Conservation (phyloP, 139 green algal genomes). For the Tetratostichococcus sp. region DNA sequence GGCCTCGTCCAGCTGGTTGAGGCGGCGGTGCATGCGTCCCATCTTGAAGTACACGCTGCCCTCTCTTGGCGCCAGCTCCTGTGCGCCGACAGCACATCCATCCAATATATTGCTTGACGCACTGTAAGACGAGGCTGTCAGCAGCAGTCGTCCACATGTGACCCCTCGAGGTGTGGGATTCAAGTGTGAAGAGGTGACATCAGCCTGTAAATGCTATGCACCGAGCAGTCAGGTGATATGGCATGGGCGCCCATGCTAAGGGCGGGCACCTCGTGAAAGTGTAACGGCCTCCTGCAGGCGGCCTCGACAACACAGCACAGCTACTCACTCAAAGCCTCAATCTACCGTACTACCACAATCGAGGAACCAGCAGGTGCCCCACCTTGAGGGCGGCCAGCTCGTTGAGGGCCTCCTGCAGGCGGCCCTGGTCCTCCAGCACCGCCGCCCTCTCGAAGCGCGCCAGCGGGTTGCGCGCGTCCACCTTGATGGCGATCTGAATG, state of each 20-base stretch:
- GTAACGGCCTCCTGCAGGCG: no score
- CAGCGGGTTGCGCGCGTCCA: conserved; percentile 86
- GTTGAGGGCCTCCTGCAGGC: conserved; percentile 56
- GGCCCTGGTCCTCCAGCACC: conserved; percentile 69
- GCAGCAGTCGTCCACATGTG: no score
- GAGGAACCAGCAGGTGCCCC: neutral
- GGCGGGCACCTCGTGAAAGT: no score
- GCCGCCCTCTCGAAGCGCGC: conserved; percentile 81
- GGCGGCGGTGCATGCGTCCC: conserved; percentile 75
- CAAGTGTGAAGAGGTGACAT: no score
- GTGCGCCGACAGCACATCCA: neutral
- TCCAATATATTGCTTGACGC: neutral
- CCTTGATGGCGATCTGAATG: conserved; percentile 56
- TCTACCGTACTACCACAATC: neutral
- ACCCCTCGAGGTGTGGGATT: no score
- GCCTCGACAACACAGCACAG: no score
- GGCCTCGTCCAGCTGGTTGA: conserved; percentile 22
- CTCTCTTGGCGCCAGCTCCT: conserved; percentile 80
- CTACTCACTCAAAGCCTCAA: no score
- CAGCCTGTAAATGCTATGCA: no score
- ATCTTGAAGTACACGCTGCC: conserved; percentile 86
- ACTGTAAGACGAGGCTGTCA: no score
- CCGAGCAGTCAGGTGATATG: no score
- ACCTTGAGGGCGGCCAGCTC: conserved; percentile 69
- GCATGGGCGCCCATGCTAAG: no score